Evolutionary conservation across 192 early-diverging fungal genomes (phyloP).

Genomic region (Coemansia sp.): DNA sequence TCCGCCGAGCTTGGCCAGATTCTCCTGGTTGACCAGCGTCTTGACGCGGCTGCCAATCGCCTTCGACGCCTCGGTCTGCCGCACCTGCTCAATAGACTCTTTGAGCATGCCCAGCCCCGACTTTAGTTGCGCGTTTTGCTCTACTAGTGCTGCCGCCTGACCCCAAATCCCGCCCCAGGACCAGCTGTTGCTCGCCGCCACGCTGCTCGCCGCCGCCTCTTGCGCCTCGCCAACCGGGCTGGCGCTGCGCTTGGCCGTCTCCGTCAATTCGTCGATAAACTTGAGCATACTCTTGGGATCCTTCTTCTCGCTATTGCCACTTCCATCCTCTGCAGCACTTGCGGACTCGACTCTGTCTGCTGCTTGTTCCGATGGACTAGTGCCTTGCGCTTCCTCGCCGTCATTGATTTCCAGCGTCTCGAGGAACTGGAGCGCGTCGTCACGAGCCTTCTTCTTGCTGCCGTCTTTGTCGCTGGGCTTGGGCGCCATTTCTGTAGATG

Average conservation of each 20-base stretch:
- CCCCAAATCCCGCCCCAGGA: slow-evolving; percentile 52
- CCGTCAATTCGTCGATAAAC: slow-evolving; percentile 49
- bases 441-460: slow-evolving; percentile 47
- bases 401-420: slow-evolving; percentile 39
- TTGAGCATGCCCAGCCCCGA: slow-evolving; percentile 40
- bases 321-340: neutral
- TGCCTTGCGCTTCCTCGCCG: slow-evolving; percentile 11
- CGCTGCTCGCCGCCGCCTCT: neutral
- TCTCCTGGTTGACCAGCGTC: slow-evolving; percentile 38
- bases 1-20: slow-evolving; percentile 33
- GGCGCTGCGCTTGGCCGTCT: slow-evolving; percentile 40
- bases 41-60: slow-evolving; percentile 31
- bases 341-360: neutral
- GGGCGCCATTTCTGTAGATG: slow-evolving; percentile 22
- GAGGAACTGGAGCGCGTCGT: slow-evolving; percentile 50
- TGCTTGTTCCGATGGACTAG: neutral
- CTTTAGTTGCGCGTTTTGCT: slow-evolving; percentile 45
- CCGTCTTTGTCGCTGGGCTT: slow-evolving; percentile 12
- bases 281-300: slow-evolving; percentile 42
- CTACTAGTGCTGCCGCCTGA: slow-evolving; percentile 39
- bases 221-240: neutral
- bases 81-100: slow-evolving; percentile 40
- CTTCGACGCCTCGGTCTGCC: slow-evolving; percentile 33
- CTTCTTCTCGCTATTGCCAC: slow-evolving; percentile 2
- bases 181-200: slow-evolving; percentile 21